Evolutionary conservation across 257 asterid genomes (phyloP).

Genomic region (Leonotis leonurus): DNA sequence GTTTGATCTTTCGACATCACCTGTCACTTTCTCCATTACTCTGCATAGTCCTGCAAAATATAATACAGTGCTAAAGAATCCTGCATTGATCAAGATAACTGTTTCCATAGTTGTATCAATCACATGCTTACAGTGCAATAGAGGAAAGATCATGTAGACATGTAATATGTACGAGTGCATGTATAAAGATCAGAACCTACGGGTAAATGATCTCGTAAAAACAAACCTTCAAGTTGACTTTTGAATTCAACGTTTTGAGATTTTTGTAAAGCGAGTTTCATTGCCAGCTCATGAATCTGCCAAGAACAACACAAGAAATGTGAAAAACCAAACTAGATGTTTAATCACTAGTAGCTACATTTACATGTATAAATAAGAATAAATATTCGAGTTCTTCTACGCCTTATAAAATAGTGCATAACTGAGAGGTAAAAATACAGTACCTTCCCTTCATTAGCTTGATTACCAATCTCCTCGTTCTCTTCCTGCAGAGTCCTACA

Average conservation of each 20-base stretch:
- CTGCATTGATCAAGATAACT: no score
- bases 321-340: background rate
- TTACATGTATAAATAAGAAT: no score
- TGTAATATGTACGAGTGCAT: no score
- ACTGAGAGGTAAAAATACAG: background rate
- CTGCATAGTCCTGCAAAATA: conserved; percentile 62
- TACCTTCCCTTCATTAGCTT: conserved; percentile 99
- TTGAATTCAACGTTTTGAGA: conserved; percentile 77
- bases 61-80: conserved; percentile 6
- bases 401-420: background rate
- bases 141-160: no score
- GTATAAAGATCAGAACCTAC: no score
- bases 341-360: background rate
- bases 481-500: conserved; percentile 92
- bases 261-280: conserved; percentile 77
- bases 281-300: conserved; percentile 79
- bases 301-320: conserved; percentile 6
- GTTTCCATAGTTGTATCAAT: no score
- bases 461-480: conserved; percentile 95
- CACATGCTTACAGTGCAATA: no score
- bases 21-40: conserved; percentile 67
- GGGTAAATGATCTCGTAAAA: background rate
- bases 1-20: conserved; percentile 78
- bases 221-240: conserved; percentile 75
- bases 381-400: background rate